Conservation (phyloP, 768 basidiomycete species). For the Tulasnella sp. region DNA sequence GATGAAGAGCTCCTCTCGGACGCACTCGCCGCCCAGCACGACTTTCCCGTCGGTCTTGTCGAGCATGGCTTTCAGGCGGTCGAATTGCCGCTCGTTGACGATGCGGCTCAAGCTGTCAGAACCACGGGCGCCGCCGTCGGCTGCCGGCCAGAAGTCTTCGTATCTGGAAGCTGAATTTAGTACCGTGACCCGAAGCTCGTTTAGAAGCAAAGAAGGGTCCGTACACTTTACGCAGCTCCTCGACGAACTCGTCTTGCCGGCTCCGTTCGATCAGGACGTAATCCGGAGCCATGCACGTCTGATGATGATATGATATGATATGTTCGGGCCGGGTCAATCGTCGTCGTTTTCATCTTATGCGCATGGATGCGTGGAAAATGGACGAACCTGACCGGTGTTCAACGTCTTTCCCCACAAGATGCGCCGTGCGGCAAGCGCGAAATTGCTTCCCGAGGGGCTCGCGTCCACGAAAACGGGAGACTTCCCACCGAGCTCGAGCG, state of each 20-base stretch:
- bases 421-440: conserved; percentile 40
- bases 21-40: conserved; percentile 56
- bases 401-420: conserved; percentile 42
- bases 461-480: conserved; percentile 46
- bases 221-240: conserved; percentile 49
- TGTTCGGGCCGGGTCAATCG: neutral
- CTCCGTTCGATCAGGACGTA: conserved; percentile 51
- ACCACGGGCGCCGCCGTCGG: conserved; percentile 44
- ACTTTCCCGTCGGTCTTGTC: conserved; percentile 59
- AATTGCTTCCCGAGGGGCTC: conserved; percentile 34
- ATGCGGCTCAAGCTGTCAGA: conserved; percentile 46
- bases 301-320: neutral
- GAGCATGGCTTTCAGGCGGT: conserved; percentile 58
- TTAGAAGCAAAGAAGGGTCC: neutral
- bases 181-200: neutral
- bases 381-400: conserved; percentile 42
- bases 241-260: conserved; percentile 54
- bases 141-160: conserved; percentile 56
- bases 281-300: conserved; percentile 46
- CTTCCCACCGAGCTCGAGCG: conserved; percentile 50
- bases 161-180: conserved; percentile 39
- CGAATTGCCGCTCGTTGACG: conserved; percentile 57
- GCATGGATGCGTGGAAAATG: neutral
- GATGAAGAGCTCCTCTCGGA: conserved; percentile 51
- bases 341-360: neutral